These are phyloP conservation scores for Euphrasia arctica DNA, from an alignment of 305 asterid species.

Conservation along the genomic window DNA sequence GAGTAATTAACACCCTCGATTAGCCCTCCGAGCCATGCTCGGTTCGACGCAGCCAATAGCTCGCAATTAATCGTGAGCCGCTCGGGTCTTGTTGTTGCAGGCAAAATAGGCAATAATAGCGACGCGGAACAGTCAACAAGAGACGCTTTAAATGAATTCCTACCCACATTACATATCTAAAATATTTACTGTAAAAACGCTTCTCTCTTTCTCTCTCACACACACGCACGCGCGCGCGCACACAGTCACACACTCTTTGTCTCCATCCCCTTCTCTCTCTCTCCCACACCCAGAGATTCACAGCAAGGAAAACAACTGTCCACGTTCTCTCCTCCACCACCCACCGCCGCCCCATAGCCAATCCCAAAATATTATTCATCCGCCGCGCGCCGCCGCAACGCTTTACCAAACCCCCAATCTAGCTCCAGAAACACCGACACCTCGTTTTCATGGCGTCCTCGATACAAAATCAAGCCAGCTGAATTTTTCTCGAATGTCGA, in stretches of 20 bases:
- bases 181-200: neutral
- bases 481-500: slow-evolving; percentile 40
- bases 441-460: slow-evolving; percentile 28
- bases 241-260: slow-evolving; percentile 18
- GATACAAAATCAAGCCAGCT: slow-evolving; percentile 24
- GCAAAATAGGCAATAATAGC: slow-evolving; percentile 17
- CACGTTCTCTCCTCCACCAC: slow-evolving; percentile 25
- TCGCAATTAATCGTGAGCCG: neutral
- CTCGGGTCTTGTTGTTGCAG: too few species aligned
- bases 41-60: too few species aligned
- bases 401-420: slow-evolving; percentile 19
- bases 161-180: slow-evolving; percentile 18
- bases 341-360: slow-evolving; percentile 24
- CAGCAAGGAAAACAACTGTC: slow-evolving; percentile 20
- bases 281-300: neutral
- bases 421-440: slow-evolving; percentile 7
- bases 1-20: too few species aligned
- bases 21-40: too few species aligned
- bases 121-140: slow-evolving; percentile 26
- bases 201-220: slow-evolving; percentile 25
- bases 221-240: slow-evolving; percentile 22
- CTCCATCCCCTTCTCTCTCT: slow-evolving; percentile 13
- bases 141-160: slow-evolving; percentile 29
- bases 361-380: slow-evolving; percentile 9
- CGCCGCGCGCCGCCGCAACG: slow-evolving; percentile 30